Conservation (phyloP, 441 rosid genomes). For the Eruca vesicaria region DNA sequence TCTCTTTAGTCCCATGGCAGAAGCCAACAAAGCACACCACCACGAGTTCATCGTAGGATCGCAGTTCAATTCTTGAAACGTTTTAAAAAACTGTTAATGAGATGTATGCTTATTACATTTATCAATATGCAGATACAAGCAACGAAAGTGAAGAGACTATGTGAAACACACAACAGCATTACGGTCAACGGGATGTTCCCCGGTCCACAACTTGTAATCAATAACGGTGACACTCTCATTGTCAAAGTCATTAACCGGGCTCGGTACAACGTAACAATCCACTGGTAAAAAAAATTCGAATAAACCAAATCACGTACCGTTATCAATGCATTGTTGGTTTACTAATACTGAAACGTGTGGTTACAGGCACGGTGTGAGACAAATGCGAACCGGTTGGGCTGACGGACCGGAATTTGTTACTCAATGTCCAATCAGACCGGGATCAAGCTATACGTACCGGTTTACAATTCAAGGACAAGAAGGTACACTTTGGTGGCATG, state of each 20-base stretch:
- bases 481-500: slow-evolving; percentile 97
- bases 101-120: neutral
- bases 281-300: slow-evolving; percentile 52
- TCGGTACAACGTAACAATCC: slow-evolving; percentile 71
- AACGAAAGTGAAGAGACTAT: slow-evolving; percentile 78
- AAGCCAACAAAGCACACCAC: slow-evolving; percentile 42
- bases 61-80: neutral
- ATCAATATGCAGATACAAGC: slow-evolving; percentile 25
- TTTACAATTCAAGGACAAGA: slow-evolving; percentile 74
- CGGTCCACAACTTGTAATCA: slow-evolving; percentile 75
- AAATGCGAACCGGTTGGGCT: slow-evolving; percentile 80
- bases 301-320: neutral
- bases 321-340: neutral
- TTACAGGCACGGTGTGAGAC: slow-evolving; percentile 73
- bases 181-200: slow-evolving; percentile 88
- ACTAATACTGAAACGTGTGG: neutral
- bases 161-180: slow-evolving; percentile 65
- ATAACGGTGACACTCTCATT: slow-evolving; percentile 66
- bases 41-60: slow-evolving; percentile 70
- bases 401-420: slow-evolving; percentile 84
- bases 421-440: slow-evolving; percentile 82
- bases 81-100: neutral
- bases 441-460: slow-evolving; percentile 67
- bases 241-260: slow-evolving; percentile 63
- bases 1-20: slow-evolving; percentile 36